These are phyloP conservation scores for Eimeria sp. DNA, from an alignment of 169 alveolate genomes.

Conservation along the genomic window DNA sequence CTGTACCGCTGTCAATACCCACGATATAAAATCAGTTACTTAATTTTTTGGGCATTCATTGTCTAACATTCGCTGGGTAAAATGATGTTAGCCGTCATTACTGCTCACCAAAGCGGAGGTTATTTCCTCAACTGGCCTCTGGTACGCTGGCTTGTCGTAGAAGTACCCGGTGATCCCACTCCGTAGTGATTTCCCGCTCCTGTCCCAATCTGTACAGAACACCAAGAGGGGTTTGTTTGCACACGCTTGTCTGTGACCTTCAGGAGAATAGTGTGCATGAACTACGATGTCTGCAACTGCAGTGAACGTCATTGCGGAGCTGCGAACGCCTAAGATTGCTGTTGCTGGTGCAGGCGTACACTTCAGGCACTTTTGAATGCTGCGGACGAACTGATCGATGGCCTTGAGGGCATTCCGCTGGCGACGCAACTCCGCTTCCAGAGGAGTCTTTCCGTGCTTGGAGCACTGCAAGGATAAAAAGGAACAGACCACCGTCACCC, in stretches of 20 bases:
- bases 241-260: too few relatives aligned
- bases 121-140: conserved; percentile 26
- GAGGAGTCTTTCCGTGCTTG: conserved; percentile 10
- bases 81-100: not conserved
- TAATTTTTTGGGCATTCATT: not conserved
- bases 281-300: not conserved
- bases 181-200: not conserved
- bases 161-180: conserved; percentile 36
- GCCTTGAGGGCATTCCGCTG: conserved; percentile 57
- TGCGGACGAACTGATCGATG: conserved; percentile 17
- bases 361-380: conserved; percentile 21
- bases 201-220: conserved; percentile 40
- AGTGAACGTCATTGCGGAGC: not conserved
- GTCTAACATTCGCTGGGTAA: not conserved
- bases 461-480: conserved; percentile 18
- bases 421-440: conserved; percentile 49
- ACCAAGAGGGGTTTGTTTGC: not conserved
- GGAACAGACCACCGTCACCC: too few relatives aligned
- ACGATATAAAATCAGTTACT: too few relatives aligned
- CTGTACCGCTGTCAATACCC: too few relatives aligned
- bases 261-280: too few relatives aligned
- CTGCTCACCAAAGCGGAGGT: not conserved
- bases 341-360: not conserved
- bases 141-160: conserved; percentile 43
- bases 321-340: not conserved